These are phyloP conservation scores for Aspergillus fumigatiaffinis DNA, from an alignment of 2,329 filamentous ascomycete genomes.

Conservation along the genomic window DNA sequence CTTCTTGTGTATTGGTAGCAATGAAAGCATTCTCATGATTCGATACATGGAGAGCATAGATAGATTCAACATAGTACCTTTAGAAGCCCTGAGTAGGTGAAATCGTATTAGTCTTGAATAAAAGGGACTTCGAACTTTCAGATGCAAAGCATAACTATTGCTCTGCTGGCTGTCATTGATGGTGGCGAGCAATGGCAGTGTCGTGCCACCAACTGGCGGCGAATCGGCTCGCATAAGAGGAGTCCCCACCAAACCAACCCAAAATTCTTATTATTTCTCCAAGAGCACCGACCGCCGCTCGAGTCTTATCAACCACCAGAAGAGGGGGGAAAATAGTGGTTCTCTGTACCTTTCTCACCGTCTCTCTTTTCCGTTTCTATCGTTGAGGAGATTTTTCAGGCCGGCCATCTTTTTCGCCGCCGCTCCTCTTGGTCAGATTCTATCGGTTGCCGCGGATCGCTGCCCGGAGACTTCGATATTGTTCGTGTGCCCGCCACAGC, in stretches of 20 bases:
- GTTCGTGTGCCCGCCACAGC: slow-evolving; percentile 9
- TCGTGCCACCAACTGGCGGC: slow-evolving; percentile 6
- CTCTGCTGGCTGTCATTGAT: not conserved
- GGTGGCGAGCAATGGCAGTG: not conserved
- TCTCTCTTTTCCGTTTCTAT: not conserved
- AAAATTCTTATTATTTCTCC: slow-evolving; percentile 21
- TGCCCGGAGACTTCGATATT: not conserved
- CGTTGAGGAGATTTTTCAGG: not conserved
- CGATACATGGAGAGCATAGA: not conserved
- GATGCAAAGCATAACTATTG: not conserved
- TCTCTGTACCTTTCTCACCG: not conserved
- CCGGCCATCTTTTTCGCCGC: not conserved
- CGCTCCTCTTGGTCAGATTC: not conserved
- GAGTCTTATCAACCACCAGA: slow-evolving; percentile 10
- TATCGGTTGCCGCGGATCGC: not conserved
- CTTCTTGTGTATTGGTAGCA: not conserved
- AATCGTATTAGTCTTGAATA: not conserved
- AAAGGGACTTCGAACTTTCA: not conserved
- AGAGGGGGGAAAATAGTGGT: slow-evolving; percentile 10
- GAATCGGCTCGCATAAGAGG: slow-evolving; percentile 2
- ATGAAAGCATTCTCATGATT: not conserved
- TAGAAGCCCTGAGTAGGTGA: not conserved
- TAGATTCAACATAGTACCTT: not conserved
- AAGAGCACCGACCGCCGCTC: slow-evolving; percentile 7
- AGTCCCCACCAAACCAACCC: slow-evolving; percentile 19